Conservation (phyloP, 805 yeast species). For the Metschnikowia cerradonensis region DNA sequence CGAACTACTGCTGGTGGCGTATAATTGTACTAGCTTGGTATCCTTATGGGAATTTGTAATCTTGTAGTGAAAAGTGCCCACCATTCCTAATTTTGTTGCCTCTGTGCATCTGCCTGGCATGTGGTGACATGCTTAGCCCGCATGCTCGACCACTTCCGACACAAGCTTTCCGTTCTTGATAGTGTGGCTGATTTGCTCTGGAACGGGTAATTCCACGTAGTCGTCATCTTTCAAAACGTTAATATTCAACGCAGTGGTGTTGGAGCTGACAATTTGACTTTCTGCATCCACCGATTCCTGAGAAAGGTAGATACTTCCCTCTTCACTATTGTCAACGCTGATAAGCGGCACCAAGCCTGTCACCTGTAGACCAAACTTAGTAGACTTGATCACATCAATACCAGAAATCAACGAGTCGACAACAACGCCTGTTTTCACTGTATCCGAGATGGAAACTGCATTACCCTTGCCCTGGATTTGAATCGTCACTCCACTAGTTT, state of each 20-base stretch:
- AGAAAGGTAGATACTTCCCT: slow-evolving; percentile 76
- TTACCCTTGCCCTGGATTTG: slow-evolving; percentile 89
- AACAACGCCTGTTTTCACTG: slow-evolving; percentile 69
- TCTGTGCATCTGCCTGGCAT: background rate
- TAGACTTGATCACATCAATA: slow-evolving; percentile 78
- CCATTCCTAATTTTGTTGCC: background rate
- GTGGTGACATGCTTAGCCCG: slow-evolving; percentile 42
- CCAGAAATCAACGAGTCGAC: slow-evolving; percentile 85
- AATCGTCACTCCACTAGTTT: slow-evolving; percentile 67
- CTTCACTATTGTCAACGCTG: slow-evolving; percentile 83
- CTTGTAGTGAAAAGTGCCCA: background rate
- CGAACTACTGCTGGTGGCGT: background rate
- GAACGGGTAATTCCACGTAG: slow-evolving; percentile 74
- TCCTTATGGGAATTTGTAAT: background rate
- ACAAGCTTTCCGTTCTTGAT: slow-evolving; percentile 58
- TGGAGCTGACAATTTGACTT: slow-evolving; percentile 69
- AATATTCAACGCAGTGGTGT: slow-evolving; percentile 80
- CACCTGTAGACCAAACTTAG: slow-evolving; percentile 79
- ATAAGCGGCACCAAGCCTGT: slow-evolving; percentile 79
- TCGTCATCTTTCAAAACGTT: slow-evolving; percentile 79
- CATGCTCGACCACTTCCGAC: slow-evolving; percentile 76
- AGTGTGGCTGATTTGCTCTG: slow-evolving; percentile 86
- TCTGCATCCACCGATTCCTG: slow-evolving; percentile 66
- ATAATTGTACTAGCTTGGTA: background rate
- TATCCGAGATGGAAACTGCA: slow-evolving; percentile 75